phyloP scores from a whole-genome alignment of 1,284 basidiomycete species.

The Leccinum holopus region DNA sequence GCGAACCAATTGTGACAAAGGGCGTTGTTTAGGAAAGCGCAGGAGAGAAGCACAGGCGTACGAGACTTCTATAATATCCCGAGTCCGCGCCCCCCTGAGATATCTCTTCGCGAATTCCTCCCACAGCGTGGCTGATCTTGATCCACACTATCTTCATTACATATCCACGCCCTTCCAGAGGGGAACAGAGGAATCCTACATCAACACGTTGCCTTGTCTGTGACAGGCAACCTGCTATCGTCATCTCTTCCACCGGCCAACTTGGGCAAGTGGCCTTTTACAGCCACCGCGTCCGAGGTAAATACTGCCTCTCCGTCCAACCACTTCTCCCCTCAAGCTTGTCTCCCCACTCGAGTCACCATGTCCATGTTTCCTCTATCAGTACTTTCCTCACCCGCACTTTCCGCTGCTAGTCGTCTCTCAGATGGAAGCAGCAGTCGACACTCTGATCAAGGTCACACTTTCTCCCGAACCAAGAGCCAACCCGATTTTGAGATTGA shows the following conservation, averaged over 20 bases:
- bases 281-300: constrained; percentile 36
- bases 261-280: constrained; percentile 32
- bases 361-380: constrained; percentile 29
- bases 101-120: constrained; percentile 14
- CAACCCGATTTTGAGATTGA: constrained; percentile 60
- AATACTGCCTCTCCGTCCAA: constrained; percentile 25
- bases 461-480: constrained; percentile 37
- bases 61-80: constrained; percentile 16
- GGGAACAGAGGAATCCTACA: constrained; percentile 21
- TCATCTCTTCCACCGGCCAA: constrained; percentile 27
- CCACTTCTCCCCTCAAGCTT: constrained; percentile 14
- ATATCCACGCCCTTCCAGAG: constrained; percentile 29
- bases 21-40: constrained; percentile 4
- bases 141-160: constrained; percentile 33
- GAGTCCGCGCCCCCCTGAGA: constrained; percentile 17
- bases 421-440: constrained; percentile 35
- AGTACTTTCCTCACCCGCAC: constrained; percentile 32
- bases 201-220: constrained; percentile 35
- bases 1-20: constrained; percentile 10
- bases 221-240: constrained; percentile 33
- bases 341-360: constrained; percentile 3
- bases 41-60: constrained; percentile 2
- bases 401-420: constrained; percentile 34
- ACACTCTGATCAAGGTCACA: constrained; percentile 33
- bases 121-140: constrained; percentile 32